Base-by-base conservation (phyloP, 768 basidiomycete genomes). In the Russula abietina region DNA sequence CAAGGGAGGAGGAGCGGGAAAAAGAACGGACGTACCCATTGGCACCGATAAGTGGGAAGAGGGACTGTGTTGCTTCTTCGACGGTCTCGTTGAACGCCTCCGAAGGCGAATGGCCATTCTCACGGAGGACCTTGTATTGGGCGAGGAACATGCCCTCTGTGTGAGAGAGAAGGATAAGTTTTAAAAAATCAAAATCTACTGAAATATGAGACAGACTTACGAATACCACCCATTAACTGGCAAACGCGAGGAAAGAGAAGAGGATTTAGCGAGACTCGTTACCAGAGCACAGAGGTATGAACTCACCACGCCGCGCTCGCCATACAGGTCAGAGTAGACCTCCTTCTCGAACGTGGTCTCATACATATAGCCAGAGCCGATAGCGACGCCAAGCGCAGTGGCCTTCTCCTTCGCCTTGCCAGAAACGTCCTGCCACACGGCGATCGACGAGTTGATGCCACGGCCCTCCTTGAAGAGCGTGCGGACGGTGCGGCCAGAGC, bases 61-160 rank as follows among this genome's bases (percentile, higher is more conserved):
- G 86, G 43, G 93, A 96, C 74, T 99, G 95, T 48, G 96, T 98
- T n/a, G 97, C 97, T 79, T 98, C 97, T 78, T 98, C 97, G 65
- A 98, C 97, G 63, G 97, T 98, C 82, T 99, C 97, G 77, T 99
- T 98, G 86, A 99, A 98, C 54, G 95, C 95, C 75, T 99, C 97
- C 48, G 96, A 98, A 58, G 97, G 97, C 4, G 86, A 80, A 83
- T 99, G 97, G 60, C 94, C 94, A 73, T 96, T 96, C 73, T 88
- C 90, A 73, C 94, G 92, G 71, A 97, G 90, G 62, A 96, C 89
- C 82, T 94, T 86, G 85, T 98, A 99, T 78, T 99, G 97, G 45
- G 97, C 97, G 70, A 94, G 82, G 91, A 99, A 98, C 73, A 99
- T 84, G 68, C 97, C 97, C 88, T 99, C 88, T 91, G 62, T 53